Evolutionary conservation across 768 basidiomycete species (phyloP).

Genomic region (Amanita polypyramis): DNA sequence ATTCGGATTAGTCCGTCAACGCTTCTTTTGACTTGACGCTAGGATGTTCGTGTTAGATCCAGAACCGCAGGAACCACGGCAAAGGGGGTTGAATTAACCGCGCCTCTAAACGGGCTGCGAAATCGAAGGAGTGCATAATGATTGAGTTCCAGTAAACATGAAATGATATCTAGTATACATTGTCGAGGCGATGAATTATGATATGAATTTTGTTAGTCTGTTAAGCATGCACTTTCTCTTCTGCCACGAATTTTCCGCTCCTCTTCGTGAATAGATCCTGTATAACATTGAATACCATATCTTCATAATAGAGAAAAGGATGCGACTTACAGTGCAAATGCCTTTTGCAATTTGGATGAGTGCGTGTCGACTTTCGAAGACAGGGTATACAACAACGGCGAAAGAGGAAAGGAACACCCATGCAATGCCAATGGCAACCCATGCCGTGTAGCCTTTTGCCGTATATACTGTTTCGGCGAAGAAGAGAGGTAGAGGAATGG

Average conservation of each 20-base stretch:
- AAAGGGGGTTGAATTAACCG: too few species aligned
- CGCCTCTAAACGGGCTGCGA: too few species aligned
- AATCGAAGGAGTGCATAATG: too few species aligned
- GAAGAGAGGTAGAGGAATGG: constrained; percentile 83
- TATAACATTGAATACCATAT: neutral
- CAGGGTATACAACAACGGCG: constrained; percentile 73
- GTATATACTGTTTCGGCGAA: constrained; percentile 68
- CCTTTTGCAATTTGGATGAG: constrained; percentile 49
- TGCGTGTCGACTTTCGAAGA: constrained; percentile 74
- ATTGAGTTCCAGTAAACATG: neutral
- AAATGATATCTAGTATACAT: neutral
- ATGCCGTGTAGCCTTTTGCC: constrained; percentile 55
- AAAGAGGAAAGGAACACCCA: constrained; percentile 77
- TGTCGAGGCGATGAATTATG: too few species aligned
- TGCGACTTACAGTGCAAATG: constrained; percentile 46
- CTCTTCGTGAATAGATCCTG: constrained; percentile 24
- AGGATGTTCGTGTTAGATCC: too few species aligned
- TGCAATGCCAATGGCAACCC: constrained; percentile 73
- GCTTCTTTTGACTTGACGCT: too few species aligned
- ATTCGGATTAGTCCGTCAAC: too few species aligned
- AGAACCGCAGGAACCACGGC: too few species aligned
- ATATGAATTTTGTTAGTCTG: too few species aligned
- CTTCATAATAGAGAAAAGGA: neutral
- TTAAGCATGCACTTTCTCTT: neutral
- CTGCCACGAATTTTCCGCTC: constrained; percentile 20